Conservation (phyloP, 768 basidiomycete genomes). For the Serendipita sp. region DNA sequence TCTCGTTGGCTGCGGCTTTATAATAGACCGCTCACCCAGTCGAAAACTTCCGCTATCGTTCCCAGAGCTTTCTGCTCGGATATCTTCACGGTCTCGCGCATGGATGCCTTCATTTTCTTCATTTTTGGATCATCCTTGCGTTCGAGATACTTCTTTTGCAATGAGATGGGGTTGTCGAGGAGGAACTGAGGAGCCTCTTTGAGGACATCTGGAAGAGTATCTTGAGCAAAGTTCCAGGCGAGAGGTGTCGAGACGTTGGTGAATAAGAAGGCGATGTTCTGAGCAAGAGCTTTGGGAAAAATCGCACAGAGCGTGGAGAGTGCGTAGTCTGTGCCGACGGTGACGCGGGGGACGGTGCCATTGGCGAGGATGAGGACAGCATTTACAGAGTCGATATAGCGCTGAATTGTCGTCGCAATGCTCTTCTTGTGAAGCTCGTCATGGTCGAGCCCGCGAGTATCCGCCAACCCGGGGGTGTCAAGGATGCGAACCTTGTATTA, state of each 20-base stretch:
- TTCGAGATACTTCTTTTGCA: not conserved
- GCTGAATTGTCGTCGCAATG: constrained; percentile 17
- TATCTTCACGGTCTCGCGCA: too few relatives aligned
- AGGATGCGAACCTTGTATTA: constrained; percentile 15
- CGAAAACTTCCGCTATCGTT: too few relatives aligned
- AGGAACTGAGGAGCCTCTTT: not conserved
- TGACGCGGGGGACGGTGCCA: constrained; percentile 17
- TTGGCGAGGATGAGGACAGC: constrained; percentile 21
- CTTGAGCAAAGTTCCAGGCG: constrained; percentile 14
- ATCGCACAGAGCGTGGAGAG: constrained; percentile 17
- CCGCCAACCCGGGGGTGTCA: constrained; percentile 21
- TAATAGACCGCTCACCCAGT: too few relatives aligned
- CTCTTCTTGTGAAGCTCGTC: constrained; percentile 17
- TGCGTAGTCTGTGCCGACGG: constrained; percentile 18
- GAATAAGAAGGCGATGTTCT: constrained; percentile 20
- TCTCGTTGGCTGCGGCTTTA: too few relatives aligned
- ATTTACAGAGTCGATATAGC: constrained; percentile 14
- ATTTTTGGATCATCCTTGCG: too few relatives aligned
- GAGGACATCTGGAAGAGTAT: constrained; percentile 14
- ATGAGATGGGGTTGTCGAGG: constrained; percentile 1
- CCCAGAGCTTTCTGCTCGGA: too few relatives aligned
- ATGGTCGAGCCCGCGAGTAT: constrained; percentile 19
- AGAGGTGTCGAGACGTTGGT: constrained; percentile 14
- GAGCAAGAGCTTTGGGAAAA: constrained; percentile 17
- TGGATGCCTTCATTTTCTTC: too few relatives aligned